Conservation (phyloP, 2,329 filamentous ascomycete genomes). For the Sarocladiaceae sp. region DNA sequence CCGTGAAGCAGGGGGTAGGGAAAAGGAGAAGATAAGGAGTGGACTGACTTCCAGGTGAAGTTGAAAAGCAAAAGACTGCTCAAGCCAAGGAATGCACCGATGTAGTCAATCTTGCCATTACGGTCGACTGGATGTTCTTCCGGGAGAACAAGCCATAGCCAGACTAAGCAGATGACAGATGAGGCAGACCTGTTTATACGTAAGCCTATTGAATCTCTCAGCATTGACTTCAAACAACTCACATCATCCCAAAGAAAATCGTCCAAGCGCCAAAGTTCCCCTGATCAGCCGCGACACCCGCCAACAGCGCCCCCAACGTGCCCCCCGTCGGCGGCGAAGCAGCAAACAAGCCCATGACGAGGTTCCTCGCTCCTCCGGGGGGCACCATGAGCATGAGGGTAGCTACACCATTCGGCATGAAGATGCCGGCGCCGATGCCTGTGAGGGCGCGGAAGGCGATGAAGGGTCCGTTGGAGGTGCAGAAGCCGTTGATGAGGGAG, state of each 20-base stretch:
- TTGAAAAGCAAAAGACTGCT: constrained; percentile 40
- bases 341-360: constrained; percentile 39
- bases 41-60: constrained; percentile 42
- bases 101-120: constrained; percentile 22
- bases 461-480: constrained; percentile 33
- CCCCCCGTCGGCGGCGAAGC: constrained; percentile 40
- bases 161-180: constrained; percentile 11
- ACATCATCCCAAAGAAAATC: constrained; percentile 10
- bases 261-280: constrained; percentile 4
- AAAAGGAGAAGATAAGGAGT: no score
- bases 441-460: constrained; percentile 36
- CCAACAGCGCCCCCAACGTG: constrained; percentile 33
- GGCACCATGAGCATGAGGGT: constrained; percentile 41
- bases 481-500: constrained; percentile 38
- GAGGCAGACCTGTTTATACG: constrained; percentile 5
- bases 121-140: constrained; percentile 18
- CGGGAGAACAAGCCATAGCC: constrained; percentile 9
- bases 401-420: constrained; percentile 48
- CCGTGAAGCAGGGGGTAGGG: no score
- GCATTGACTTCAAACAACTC: constrained; percentile 17
- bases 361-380: constrained; percentile 37
- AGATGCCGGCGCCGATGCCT: constrained; percentile 40
- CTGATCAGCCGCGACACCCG: constrained; percentile 26
- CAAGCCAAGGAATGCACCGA: constrained; percentile 32
- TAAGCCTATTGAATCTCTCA: not conserved